Conservation (phyloP, 768 basidiomycete genomes). For the Pleurotus eryngii region DNA sequence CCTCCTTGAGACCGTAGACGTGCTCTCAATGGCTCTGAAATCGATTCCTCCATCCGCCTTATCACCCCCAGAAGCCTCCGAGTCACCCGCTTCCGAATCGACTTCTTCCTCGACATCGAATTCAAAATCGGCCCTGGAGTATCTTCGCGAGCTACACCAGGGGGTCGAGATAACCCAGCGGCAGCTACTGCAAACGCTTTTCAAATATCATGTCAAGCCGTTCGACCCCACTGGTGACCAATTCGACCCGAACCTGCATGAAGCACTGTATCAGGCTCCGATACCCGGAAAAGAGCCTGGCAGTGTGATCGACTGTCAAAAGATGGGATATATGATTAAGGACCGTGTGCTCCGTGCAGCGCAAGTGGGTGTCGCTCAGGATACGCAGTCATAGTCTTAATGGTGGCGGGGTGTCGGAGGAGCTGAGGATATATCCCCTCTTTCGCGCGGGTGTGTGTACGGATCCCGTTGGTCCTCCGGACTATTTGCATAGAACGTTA, state of each 20-base stretch:
- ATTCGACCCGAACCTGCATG: constrained; percentile 95
- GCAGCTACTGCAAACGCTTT: constrained; percentile 83
- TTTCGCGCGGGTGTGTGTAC: constrained; percentile 3
- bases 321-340: constrained; percentile 92
- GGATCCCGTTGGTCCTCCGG: constrained; percentile 20
- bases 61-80: constrained; percentile 18
- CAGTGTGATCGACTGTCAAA: constrained; percentile 86
- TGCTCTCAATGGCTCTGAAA: constrained; percentile 80
- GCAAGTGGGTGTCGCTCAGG: constrained; percentile 93
- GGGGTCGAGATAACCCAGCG: constrained; percentile 94
- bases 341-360: constrained; percentile 90
- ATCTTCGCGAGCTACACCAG: constrained; percentile 70
- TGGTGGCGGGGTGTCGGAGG: neutral
- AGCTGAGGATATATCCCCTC: neutral
- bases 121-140: constrained; percentile 53
- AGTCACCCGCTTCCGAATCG: constrained; percentile 20
- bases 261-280: constrained; percentile 92
- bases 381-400: constrained; percentile 26
- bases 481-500: constrained; percentile 29
- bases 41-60: constrained; percentile 61
- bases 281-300: constrained; percentile 88
- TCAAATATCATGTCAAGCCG: constrained; percentile 86
- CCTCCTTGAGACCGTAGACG: constrained; percentile 87
- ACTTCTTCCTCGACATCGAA: constrained; percentile 29
- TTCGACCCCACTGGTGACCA: constrained; percentile 90